Base-by-base conservation (phyloP, 768 basidiomycete genomes). In the Nevesoporus exiguus region DNA sequence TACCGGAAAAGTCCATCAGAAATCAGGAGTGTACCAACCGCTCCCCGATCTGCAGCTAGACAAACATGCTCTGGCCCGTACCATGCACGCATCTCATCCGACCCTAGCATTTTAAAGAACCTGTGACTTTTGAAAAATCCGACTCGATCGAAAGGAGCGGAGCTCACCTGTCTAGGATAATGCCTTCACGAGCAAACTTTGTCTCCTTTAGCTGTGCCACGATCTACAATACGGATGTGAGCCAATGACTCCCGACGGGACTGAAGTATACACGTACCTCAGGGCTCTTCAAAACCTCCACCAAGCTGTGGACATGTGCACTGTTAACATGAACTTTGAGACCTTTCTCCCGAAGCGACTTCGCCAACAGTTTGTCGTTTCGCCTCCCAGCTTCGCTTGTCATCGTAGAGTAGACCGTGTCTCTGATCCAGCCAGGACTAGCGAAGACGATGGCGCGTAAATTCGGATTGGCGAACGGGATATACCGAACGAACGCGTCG, bases 31-130 rank as follows among this genome's bases (percentile, higher is more conserved):
- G 93, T 93, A 15, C 94, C 94, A 39, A 98, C 85, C 0, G 97
- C 97, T 1, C 94, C 95, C 46, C 97, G 80, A 65, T 95, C 91
- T 33, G 91, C 88, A 4, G 97, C 97, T 21, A 97, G 79, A 47
- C 80, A 77, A 51, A 99, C 97, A 70, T 99, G 97, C 46, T 91
- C 86, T 13, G 95, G 92, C 2, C 96, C 97, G 70, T 99, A 99
- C 97, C 97, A 99, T 5, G 97, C 97, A 51, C 97, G 81, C 76
- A 95, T 85, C 69, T 98, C 95, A 62, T 99, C 95, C 1, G 80
- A 80, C 0, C 88, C 93, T 27, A 98, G 81, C 93, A 95, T 98
- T 71, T 98, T 99, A 76, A 94, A 94, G 75, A 99, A 99, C 61
- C 95, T 98, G 60, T 3, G 30, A 29, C 1, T 5, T 14, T 44